Evolutionary conservation across 805 yeast genomes (phyloP).

Genomic region (Citeromyces matritensis): DNA sequence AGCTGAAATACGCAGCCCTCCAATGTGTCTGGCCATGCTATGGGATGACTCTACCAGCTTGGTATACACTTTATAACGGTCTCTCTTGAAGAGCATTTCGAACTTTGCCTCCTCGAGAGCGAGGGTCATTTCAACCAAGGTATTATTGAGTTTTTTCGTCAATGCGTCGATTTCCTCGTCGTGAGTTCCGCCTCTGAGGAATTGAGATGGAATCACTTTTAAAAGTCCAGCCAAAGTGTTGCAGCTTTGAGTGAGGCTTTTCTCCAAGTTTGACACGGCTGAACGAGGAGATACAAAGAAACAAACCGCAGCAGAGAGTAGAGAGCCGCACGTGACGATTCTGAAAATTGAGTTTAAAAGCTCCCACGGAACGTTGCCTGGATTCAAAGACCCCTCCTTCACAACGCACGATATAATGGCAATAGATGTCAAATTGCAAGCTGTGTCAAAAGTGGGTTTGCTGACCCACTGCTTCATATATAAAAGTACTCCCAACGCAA

Average conservation of each 20-base stretch:
- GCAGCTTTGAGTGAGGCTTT: conserved; percentile 32
- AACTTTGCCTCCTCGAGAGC: conserved; percentile 43
- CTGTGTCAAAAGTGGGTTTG: conserved; percentile 63
- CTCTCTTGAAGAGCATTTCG: conserved; percentile 34
- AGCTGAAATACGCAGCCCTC: conserved; percentile 53
- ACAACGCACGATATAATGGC: conserved; percentile 56
- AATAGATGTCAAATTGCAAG: conserved; percentile 65
- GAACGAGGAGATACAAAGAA: conserved; percentile 49
- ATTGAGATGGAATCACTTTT: conserved; percentile 27
- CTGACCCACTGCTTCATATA: conserved; percentile 53
- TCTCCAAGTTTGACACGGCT: conserved; percentile 31
- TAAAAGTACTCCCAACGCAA: conserved; percentile 52
- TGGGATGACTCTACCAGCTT: conserved; percentile 29
- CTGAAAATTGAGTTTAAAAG: conserved; percentile 36
- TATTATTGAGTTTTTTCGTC: conserved; percentile 21
- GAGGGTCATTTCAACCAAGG: conserved; percentile 20
- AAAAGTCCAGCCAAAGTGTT: conserved; percentile 34
- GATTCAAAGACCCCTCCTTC: conserved; percentile 56
- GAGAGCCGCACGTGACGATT: conserved; percentile 48
- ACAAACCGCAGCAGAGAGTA: conserved; percentile 44
- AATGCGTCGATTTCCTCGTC: conserved; percentile 21
- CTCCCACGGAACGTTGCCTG: conserved; percentile 37
- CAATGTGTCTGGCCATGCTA: conserved; percentile 33
- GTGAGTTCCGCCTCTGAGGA: conserved; percentile 30
- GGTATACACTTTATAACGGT: conserved; percentile 38